A percentile compares a stretch with the other conserved stretches of the same genome.
Conservation (phyloP, 345 rosid genomes). For the Linum tenue region DNA sequence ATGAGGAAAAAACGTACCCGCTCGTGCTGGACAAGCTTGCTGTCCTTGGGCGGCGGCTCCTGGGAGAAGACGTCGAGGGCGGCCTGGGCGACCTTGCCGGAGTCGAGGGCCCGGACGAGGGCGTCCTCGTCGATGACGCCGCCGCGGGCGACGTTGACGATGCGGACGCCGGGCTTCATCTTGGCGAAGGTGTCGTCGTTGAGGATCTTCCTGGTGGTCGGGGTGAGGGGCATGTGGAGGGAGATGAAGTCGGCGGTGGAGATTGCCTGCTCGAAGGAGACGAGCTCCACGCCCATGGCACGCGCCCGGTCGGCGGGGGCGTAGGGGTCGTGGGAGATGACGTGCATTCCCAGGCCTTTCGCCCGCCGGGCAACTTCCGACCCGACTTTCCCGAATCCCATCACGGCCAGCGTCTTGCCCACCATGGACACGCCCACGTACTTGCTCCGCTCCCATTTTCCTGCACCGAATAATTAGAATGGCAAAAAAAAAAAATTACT, state of each 20-base stretch:
- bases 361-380: conserved; percentile 1
- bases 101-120: conserved; percentile 20
- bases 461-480: neutral
- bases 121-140: conserved; percentile 28
- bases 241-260: conserved; percentile 24
- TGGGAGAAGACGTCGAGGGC: conserved; percentile 24
- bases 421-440: neutral
- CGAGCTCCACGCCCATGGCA: neutral
- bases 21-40: conserved; percentile 22
- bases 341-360: conserved; percentile 1
- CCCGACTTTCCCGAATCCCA: conserved; percentile 2
- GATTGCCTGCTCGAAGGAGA: neutral
- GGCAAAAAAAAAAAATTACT: no score
- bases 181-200: conserved; percentile 24
- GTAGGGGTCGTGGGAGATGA: neutral
- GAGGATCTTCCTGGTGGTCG: conserved; percentile 18
- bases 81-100: conserved; percentile 29
- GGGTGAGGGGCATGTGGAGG: conserved; percentile 29
- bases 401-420: conserved; percentile 1
- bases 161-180: conserved; percentile 26
- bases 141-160: conserved; percentile 26
- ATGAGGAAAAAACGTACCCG: neutral
- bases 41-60: conserved; percentile 21
- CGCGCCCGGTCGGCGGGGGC: neutral
- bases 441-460: neutral